Evolutionary conservation across 495 filamentous ascomycete genomes (phyloP).

Genomic region (Parachaetomium inaequale): DNA sequence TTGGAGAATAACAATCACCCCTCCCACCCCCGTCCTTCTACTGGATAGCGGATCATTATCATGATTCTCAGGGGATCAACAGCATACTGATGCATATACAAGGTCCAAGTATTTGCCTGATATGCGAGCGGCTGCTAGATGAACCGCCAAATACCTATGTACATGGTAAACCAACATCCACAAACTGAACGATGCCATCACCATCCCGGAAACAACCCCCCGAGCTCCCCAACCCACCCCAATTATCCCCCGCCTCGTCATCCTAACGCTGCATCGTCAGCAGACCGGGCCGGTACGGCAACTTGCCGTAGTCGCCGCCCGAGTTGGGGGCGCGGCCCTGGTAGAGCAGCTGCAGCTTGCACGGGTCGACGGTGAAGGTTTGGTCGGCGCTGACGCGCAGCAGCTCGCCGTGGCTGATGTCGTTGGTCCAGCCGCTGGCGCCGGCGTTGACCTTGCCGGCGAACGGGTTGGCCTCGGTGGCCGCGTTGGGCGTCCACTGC

Average conservation of each 20-base stretch:
- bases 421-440: constrained; percentile 60
- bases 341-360: constrained; percentile 58
- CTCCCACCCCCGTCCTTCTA: too few relatives aligned
- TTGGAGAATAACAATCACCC: too few relatives aligned
- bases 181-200: too few relatives aligned
- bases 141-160: too few relatives aligned
- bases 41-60: too few relatives aligned
- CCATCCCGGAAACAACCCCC: too few relatives aligned
- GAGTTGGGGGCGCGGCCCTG: constrained; percentile 49
- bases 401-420: constrained; percentile 63
- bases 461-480: constrained; percentile 51
- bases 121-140: too few relatives aligned
- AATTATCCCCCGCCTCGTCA: not conserved
- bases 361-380: constrained; percentile 54
- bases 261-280: constrained; percentile 39
- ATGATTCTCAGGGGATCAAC: too few relatives aligned
- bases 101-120: too few relatives aligned
- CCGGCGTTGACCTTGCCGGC: constrained; percentile 61
- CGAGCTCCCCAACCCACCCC: too few relatives aligned
- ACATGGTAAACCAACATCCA: too few relatives aligned
- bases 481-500: constrained; percentile 52
- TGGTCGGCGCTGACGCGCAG: constrained; percentile 53
- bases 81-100: too few relatives aligned
- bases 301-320: constrained; percentile 37
- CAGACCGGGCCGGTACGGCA: constrained; percentile 54